A percentile compares a stretch with the other conserved stretches of the same genome.
phyloP scores from a whole-genome alignment of 2,329 filamentous ascomycete species.

The Colletotrichum trifolii region DNA sequence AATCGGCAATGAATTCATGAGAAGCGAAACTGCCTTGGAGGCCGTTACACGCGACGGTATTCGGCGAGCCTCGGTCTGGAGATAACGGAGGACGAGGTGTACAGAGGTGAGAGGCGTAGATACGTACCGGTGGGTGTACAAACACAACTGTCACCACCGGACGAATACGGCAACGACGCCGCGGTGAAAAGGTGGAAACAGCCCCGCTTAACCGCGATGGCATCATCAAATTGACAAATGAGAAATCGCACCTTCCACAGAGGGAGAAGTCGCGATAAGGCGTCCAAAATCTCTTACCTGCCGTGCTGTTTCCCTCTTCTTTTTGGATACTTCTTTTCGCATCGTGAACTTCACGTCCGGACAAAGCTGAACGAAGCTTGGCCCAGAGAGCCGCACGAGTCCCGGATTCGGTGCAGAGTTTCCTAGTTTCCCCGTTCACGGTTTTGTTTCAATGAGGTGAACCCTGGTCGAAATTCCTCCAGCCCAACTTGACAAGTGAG shows the following conservation, averaged over 20 bases:
- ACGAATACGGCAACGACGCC: slow-evolving; percentile 7
- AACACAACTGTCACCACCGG: not conserved
- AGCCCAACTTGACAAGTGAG: not conserved
- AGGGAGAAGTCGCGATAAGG: slow-evolving; percentile 29
- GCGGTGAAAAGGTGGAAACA: slow-evolving; percentile 12
- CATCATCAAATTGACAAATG: slow-evolving; percentile 34
- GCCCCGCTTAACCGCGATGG: slow-evolving; percentile 32
- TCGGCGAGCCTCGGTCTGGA: too few relatives aligned
- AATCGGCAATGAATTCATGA: too few relatives aligned
- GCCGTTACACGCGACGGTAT: too few relatives aligned
- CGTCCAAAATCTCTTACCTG: slow-evolving; percentile 18
- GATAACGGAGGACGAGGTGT: too few relatives aligned
- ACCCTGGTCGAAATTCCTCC: not conserved
- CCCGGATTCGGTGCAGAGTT: not conserved
- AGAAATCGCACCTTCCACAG: slow-evolving; percentile 33
- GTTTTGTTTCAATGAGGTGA: slow-evolving; percentile 9
- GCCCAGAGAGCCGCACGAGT: not conserved
- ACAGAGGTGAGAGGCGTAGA: too few relatives aligned
- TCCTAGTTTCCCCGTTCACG: too few relatives aligned
- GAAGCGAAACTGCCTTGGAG: too few relatives aligned
- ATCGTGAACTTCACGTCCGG: not conserved
- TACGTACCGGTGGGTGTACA: not conserved
- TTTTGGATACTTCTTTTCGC: not conserved
- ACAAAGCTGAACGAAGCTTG: not conserved
- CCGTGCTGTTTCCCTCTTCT: not conserved